phyloP scores from a whole-genome alignment of 176 grass and related monocot genomes.

The Hordeum vulgare region MorexV3_pseudomolecules_assembly NC_058520.1:538571294-538571793 shows the following conservation, averaged over 20 bases:
- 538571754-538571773: background rate
- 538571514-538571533: too few species aligned
- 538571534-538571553: background rate
- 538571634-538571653: background rate
- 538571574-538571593: background rate
- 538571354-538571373: background rate
- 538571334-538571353: conserved; percentile 8
- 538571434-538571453: background rate
- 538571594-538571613: background rate
- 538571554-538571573: background rate
- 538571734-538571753: background rate
- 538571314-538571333: background rate
- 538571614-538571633: too few species aligned
- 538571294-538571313: background rate
- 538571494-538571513: background rate
- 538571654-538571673: background rate
- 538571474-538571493: conserved; percentile 19
- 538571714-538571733: background rate
- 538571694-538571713: background rate
- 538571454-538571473: background rate
- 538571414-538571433: too few species aligned
- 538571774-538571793: background rate
- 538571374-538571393: background rate
- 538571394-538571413: background rate
- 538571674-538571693: background rate